A percentile compares a stretch with the other conserved stretches of the same genome.
phyloP scores from a whole-genome alignment of 2,329 filamentous ascomycete genomes.

The Pseudogymnoascus sp. region DNA sequence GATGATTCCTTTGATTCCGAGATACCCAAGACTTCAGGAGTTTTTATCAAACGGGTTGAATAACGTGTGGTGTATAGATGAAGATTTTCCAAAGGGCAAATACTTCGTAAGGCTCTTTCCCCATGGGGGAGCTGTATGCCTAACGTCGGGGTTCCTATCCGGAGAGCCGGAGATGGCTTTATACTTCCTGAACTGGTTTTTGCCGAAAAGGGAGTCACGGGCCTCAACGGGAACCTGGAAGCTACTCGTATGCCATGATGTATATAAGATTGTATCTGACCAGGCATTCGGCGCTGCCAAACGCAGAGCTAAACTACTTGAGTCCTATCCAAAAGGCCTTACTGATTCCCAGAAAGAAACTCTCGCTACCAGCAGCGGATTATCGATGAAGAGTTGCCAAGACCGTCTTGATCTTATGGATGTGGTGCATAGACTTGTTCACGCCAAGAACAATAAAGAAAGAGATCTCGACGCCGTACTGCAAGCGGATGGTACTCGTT shows the following conservation, averaged over 20 bases:
- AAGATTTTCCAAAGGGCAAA: conserved; percentile 25
- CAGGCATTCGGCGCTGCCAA: conserved; percentile 24
- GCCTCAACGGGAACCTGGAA: conserved; percentile 18
- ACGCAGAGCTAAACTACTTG: conserved; percentile 22
- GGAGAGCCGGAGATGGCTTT: conserved; percentile 35
- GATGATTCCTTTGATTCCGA: conserved; percentile 16
- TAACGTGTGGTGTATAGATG: conserved; percentile 23
- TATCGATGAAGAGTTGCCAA: conserved; percentile 22
- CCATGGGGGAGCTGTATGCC: conserved; percentile 36
- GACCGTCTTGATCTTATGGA: conserved; percentile 18
- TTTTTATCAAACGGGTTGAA: conserved; percentile 7
- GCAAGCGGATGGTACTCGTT: conserved; percentile 28
- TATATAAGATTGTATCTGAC: conserved; percentile 24
- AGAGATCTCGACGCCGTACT: conserved; percentile 13
- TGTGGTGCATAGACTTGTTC: not conserved
- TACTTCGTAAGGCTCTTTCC: conserved; percentile 37
- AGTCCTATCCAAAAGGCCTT: conserved; percentile 13
- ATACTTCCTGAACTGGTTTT: conserved; percentile 37
- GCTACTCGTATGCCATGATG: conserved; percentile 20
- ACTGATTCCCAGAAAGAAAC: conserved; percentile 22
- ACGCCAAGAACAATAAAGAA: not conserved
- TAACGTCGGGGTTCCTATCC: conserved; percentile 43
- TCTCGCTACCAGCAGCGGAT: conserved; percentile 18
- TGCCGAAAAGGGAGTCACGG: conserved; percentile 17
- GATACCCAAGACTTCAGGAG: conserved; percentile 17